Base-by-base conservation (phyloP, 768 basidiomycete species). In the Candolleomyces eurysporus region DNA sequence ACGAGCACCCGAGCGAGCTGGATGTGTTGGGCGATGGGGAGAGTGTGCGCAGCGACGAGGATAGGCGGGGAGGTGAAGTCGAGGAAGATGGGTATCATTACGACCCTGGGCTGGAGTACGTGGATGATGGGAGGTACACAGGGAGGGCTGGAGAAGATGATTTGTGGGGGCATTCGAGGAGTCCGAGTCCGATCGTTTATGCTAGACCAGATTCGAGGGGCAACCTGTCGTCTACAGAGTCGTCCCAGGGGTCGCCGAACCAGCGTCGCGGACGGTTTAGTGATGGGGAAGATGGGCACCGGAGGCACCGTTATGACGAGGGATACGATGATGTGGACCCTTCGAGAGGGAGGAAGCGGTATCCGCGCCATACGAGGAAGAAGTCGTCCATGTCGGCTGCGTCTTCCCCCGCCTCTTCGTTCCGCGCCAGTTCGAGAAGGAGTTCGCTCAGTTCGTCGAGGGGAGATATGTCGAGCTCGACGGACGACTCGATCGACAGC, bases 151-250 rank as follows among this genome's bases (percentile, higher is more conserved):
- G 26, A 4, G 32, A 31, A 17, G 53, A 46, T 2, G 53, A 55
- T 55, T 22, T 9, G 9, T n/a, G 11, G n/a, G 53, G n/a, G 7
- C 26, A 32, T 55, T 53, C 50, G 40, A 21, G 59, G 21, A 60
- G 59, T 36, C 59, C 59, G 4, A 45, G 40, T 11, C 59, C 59
- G 9, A 60, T 60, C 26, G 50, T 51, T 5, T 60, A 60, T 48
- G 59, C 59, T 2, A 13, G 59, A 5, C 59, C 59, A 14, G 59
- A 60, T 32, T 60, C 59, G 30, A 22, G 59, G 30, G 59, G 59
- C 4, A 46, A 55, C 42, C 42, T 55, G 39, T 53, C 58, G 13
- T n/a, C 48, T 14, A 50, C 58, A 2, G 21, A 16, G 32, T 42
- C 48, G 5, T n/a, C 21, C 8, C 19, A 8, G 36, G 36, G 36